Percentiles rank a stretch among this genome's conserved stretches.
Conservation (phyloP, 2,329 filamentous ascomycete species). For the Fusarium sterilihyphosum region DNA sequence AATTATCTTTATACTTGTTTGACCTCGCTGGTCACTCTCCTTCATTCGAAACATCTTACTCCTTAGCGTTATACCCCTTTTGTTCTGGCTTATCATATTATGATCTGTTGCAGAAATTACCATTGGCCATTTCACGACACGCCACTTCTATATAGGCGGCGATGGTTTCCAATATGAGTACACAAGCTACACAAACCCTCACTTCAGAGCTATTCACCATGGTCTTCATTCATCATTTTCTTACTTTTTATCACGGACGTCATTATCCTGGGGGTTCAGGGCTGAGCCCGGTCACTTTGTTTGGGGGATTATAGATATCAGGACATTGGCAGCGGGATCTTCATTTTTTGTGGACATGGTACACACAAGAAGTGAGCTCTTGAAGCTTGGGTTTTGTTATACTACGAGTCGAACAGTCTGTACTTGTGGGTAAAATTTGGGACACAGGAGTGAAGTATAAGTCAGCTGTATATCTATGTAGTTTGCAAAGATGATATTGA, state of each 20-base stretch:
- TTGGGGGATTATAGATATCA: constrained; percentile 11
- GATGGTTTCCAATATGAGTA: neutral
- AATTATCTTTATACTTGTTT: constrained; percentile 5
- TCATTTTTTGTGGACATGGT: neutral
- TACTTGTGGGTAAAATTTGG: neutral
- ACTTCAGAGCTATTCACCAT: constrained; percentile 2
- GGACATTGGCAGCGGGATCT: constrained; percentile 9
- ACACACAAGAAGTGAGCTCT: constrained; percentile 7
- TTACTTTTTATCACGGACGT: neutral
- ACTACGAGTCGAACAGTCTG: neutral
- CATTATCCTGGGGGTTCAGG: neutral
- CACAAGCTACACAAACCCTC: neutral
- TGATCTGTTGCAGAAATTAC: neutral
- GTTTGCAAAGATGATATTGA: neutral
- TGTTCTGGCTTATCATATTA: constrained; percentile 20
- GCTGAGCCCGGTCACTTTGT: constrained; percentile 1
- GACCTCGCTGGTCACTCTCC: constrained; percentile 5
- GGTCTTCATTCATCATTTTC: neutral
- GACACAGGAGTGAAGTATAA: neutral
- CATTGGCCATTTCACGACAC: neutral
- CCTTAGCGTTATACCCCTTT: constrained; percentile 29
- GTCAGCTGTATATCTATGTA: constrained; percentile 7
- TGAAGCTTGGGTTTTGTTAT: neutral
- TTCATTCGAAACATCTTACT: neutral
- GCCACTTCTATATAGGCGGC: neutral